phyloP scores from a whole-genome alignment of 352 stramenopile genomes.

The Lagenidium sp. region DNA sequence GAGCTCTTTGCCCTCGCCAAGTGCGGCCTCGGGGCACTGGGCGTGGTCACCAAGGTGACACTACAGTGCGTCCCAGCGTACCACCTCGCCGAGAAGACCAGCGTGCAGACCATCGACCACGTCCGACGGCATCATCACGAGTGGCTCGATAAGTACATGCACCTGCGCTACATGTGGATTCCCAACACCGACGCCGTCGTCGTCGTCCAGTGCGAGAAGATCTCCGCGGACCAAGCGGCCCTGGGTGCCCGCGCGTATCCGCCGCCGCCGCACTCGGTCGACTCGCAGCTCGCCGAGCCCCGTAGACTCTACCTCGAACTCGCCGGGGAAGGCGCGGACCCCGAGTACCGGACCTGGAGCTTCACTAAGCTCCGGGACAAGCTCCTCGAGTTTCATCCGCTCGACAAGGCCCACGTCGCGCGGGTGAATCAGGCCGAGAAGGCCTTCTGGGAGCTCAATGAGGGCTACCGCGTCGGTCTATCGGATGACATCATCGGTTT shows the following conservation, averaged over 20 bases:
- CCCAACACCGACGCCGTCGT: conserved; percentile 95
- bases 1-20: conserved; percentile 90
- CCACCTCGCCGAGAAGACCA: conserved; percentile 91
- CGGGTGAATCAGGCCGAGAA: conserved; percentile 93
- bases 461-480: conserved; percentile 87
- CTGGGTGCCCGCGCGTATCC: conserved; percentile 30
- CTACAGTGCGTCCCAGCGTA: conserved; percentile 93
- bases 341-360: conserved; percentile 65
- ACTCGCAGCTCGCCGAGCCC: conserved; percentile 68
- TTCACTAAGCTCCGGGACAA: conserved; percentile 83
- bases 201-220: conserved; percentile 86
- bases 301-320: conserved; percentile 76
- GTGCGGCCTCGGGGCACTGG: conserved; percentile 92
- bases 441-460: conserved; percentile 92
- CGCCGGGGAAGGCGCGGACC: conserved; percentile 35
- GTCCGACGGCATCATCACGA: conserved; percentile 70
- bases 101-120: conserved; percentile 84
- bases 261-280: conserved; percentile 29
- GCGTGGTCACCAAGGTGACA: conserved; percentile 95
- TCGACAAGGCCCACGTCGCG: conserved; percentile 91
- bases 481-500: conserved; percentile 97
- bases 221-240: conserved; percentile 29
- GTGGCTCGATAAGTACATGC: conserved; percentile 72
- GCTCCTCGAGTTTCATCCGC: conserved; percentile 73
- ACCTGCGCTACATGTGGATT: conserved; percentile 98